Base-by-base conservation (phyloP, 352 stramenopile genomes). In the Phytophthora aleatoria region DNA sequence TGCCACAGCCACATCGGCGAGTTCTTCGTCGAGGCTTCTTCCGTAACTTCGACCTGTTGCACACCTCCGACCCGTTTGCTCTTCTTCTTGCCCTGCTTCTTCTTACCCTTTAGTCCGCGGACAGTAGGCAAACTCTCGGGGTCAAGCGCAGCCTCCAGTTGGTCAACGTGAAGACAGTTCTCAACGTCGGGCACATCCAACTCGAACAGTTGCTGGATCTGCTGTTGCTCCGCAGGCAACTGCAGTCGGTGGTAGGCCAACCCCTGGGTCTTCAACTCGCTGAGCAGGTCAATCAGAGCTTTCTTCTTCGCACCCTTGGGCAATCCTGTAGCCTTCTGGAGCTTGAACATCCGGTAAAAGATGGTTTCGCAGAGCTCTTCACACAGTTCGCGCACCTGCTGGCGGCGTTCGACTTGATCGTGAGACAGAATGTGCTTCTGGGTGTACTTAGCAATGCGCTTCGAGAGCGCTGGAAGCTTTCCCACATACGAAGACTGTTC, bases 271-370 rank as follows among this genome's bases (percentile, higher is more conserved):
- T 96, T 92, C 2, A 98, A 69, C 55, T 94, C 92, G 10, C 74
- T 68, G 5, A 99, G 87, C 16, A 99, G 72, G 63, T 99, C 97
- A 26, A 98, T 87, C 5, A 99, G 72, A 13, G 97, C 97, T 58
- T 98, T 92, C 80, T 99, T 97, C 76, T 99, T 99, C 26, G 98
- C 94, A 47, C 91, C 92, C 76, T 98, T 98, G 0, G 94, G 94
- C 15, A 92, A 69, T 31, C 95, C 97, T 26, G 75, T 76, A 13
- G 71, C 67, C 50, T 96, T 82, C 57, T 94, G 87, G 0, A 88
- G 71, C 38, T 87, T 90, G 30, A 77, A 73, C 69, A 99, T 98
- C n/a, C 97, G 88, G 39, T 95, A 94, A 67, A 99, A 98, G 54
- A 99, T 97, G 27, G 91, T 86, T 58, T 96, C 85, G 63, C 87